Conservation (phyloP, 768 basidiomycete species). For the Podaxis sp. region DNA sequence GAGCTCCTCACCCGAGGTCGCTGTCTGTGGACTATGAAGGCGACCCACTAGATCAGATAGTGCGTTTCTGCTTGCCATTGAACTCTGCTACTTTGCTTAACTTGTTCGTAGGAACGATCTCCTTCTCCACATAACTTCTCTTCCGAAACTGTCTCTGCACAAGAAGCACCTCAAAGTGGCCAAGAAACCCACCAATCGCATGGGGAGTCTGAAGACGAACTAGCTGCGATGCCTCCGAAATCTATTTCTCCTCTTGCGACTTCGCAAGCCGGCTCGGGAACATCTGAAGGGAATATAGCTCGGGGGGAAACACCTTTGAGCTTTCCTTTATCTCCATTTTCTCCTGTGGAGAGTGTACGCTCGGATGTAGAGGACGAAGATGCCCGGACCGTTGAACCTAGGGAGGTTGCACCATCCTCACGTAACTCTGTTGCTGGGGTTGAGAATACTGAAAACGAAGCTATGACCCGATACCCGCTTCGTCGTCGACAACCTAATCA, state of each 20-base stretch:
- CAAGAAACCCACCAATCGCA: background rate
- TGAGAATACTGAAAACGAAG: background rate
- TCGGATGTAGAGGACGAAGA: background rate
- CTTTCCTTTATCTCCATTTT: slow-evolving; percentile 3
- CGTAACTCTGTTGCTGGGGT: background rate
- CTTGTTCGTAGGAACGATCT: background rate
- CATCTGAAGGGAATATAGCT: background rate
- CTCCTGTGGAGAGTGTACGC: background rate
- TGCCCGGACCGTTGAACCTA: background rate
- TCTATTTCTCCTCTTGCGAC: background rate
- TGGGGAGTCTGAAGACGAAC: slow-evolving; percentile 8
- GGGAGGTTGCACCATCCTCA: background rate
- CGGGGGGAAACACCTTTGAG: background rate
- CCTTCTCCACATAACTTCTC: background rate
- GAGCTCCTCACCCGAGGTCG: background rate
- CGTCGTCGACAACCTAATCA: slow-evolving; percentile 11
- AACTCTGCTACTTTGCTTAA: background rate
- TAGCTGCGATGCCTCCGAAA: slow-evolving; percentile 5
- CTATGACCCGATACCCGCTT: slow-evolving; percentile 2
- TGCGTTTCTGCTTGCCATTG: background rate
- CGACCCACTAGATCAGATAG: background rate
- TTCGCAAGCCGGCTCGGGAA: background rate
- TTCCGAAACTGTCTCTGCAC: background rate
- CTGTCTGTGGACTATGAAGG: background rate
- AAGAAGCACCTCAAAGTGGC: no score